phyloP scores from a whole-genome alignment of 148 eudicot species.

The Polygonum maritimum region DNA sequence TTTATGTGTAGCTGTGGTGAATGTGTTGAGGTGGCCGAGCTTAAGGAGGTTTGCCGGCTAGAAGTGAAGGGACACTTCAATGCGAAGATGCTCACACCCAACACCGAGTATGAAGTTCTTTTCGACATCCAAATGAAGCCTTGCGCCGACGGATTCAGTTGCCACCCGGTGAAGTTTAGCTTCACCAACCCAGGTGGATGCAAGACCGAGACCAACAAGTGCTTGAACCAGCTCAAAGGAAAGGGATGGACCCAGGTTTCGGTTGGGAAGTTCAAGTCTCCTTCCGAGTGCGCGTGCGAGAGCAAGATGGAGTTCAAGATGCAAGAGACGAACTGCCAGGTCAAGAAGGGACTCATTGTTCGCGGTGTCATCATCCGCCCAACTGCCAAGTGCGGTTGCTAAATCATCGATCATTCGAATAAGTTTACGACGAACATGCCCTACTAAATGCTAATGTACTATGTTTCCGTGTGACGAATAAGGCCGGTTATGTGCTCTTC shows the following conservation, averaged over 20 bases:
- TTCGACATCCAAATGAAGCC: slow-evolving; percentile 4
- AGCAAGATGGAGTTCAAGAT: not conserved
- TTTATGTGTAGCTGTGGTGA: not conserved
- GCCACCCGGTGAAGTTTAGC: slow-evolving; percentile 4
- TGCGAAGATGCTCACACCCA: slow-evolving; percentile 2
- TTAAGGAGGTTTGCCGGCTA: not conserved
- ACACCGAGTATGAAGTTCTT: slow-evolving; percentile 5
- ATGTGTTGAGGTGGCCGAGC: slow-evolving; percentile 8
- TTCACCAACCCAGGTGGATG: not conserved
- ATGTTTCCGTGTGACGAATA: not conserved
- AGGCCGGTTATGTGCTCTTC: not conserved
- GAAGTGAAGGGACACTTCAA: not conserved
- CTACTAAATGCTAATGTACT: not conserved
- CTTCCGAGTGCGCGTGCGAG: not conserved
- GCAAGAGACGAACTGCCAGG: not conserved
- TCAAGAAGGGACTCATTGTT: not conserved
- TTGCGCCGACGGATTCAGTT: not conserved
- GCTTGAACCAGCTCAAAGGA: slow-evolving; percentile 1
- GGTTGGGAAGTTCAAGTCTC: slow-evolving; percentile 4
- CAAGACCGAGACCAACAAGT: slow-evolving; percentile 4
- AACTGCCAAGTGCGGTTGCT: slow-evolving; percentile 4
- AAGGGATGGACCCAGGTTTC: not conserved
- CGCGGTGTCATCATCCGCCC: slow-evolving; percentile 4
- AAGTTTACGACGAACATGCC: not conserved
- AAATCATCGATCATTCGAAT: not conserved